Evolutionary conservation across 2,329 filamentous ascomycete genomes (phyloP), one percentile per base, ranked within the genome.

Genomic region (Trichoderma sp.): DNA sequence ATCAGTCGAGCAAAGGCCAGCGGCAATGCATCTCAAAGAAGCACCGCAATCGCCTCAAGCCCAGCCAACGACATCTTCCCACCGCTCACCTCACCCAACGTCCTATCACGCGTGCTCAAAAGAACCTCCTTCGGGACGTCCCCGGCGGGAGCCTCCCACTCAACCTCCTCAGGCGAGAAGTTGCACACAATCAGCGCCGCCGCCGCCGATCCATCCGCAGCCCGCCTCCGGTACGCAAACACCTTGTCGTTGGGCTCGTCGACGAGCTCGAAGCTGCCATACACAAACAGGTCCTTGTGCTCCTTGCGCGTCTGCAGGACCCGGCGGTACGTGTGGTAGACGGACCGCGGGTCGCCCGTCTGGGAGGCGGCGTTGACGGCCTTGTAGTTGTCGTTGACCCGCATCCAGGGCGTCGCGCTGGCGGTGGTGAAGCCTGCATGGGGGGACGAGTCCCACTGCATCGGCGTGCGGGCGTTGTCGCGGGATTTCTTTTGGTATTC

Each of bases 381-480:
- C 2, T 72, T 73, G 73, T 87, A 88, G 72, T 87, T 83, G 64
- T 88, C 84, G 72, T 91, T 88, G 45, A 87, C 83, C 15, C 83
- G 82, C 84, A 92, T 92, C 90, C 90, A 93, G 2, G 89, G 88
- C 21, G 62, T 79, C 80, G 4, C 73, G 4, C 73, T 74, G 9
- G 76, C 77, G 1, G 78, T 78, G 0, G 88, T 87, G 77, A 92
- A 93, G 12, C 90, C 90, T 0, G 80, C 88, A 66, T 91, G 83
- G 0, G 77, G 71, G 1, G 76, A 78, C n/a, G 75, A 71, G 67
- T 86, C 81, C 90, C 90, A 93, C 72, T 91, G 89, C 75, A 93
- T 88, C 0, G 90, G 90, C 0, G 88, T 87, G 52, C 90, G 82
- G 7, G 85, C 86, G 74, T 93, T 90, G 74, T 93, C 90, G 24